Evolutionary conservation across 2,329 filamentous ascomycete genomes (phyloP).

Genomic region (Paecilomyces variotii): DNA sequence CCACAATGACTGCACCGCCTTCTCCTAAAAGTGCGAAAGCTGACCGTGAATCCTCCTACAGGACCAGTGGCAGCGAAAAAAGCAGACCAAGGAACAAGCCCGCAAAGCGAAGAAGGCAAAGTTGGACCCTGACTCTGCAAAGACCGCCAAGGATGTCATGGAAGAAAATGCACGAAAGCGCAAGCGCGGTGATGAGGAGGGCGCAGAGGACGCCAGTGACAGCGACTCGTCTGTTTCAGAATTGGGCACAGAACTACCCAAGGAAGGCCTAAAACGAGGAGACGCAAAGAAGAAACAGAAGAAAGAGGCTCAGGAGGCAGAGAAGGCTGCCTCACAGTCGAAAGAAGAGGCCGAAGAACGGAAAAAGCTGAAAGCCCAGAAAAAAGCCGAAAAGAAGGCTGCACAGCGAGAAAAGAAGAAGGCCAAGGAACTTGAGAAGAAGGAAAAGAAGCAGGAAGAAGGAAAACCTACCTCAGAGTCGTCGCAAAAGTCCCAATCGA

Average conservation of each 20-base stretch:
- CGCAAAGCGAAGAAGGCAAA: slow-evolving; percentile 77
- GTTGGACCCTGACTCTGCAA: slow-evolving; percentile 81
- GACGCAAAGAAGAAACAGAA: slow-evolving; percentile 45
- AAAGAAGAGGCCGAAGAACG: slow-evolving; percentile 26
- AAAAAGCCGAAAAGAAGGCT: slow-evolving; percentile 37
- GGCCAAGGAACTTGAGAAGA: slow-evolving; percentile 29
- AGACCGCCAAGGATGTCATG: slow-evolving; percentile 88
- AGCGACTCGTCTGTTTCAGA: slow-evolving; percentile 39
- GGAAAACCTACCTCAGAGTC: slow-evolving; percentile 10
- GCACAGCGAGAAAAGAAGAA: slow-evolving; percentile 28
- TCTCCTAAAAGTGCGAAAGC: slow-evolving; percentile 3
- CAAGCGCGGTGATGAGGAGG: slow-evolving; percentile 61
- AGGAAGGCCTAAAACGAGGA: slow-evolving; percentile 52
- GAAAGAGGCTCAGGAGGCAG: slow-evolving; percentile 36
- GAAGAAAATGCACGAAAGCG: slow-evolving; percentile 75
- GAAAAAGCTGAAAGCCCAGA: slow-evolving; percentile 33
- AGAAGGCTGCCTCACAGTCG: slow-evolving; percentile 10
- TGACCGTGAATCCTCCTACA: slow-evolving; percentile 29
- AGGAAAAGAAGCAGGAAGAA: slow-evolving; percentile 16
- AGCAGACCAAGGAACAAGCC: slow-evolving; percentile 87
- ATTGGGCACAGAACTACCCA: slow-evolving; percentile 43
- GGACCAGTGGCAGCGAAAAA: slow-evolving; percentile 93
- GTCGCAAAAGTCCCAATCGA: slow-evolving; percentile 14
- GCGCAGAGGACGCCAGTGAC: slow-evolving; percentile 35
- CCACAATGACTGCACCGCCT: not conserved